Conservation (phyloP, 257 asterid genomes). For the Lycium barbarum region DNA sequence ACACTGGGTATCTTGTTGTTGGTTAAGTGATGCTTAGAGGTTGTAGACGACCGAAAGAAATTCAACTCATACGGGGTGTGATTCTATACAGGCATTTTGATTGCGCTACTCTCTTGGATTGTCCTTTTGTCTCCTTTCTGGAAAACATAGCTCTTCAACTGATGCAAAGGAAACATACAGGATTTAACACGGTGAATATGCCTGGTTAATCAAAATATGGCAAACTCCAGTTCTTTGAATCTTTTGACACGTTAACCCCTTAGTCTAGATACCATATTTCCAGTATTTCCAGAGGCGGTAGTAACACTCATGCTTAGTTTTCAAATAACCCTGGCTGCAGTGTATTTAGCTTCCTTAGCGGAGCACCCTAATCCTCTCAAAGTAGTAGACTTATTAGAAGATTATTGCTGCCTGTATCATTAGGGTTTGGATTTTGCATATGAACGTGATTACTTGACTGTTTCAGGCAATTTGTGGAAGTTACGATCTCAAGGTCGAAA, state of each 20-base stretch:
- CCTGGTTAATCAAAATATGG: neutral
- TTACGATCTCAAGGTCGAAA: slow-evolving; percentile 72
- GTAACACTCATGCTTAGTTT: neutral
- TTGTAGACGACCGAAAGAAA: slow-evolving; percentile 4
- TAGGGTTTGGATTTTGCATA: neutral
- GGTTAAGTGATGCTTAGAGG: slow-evolving; percentile 12
- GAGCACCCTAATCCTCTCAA: neutral
- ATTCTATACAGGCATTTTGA: slow-evolving; percentile 20
- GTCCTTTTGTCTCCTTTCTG: slow-evolving; percentile 22
- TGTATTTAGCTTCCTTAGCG: neutral
- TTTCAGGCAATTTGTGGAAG: slow-evolving; percentile 85
- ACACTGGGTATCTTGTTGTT: too few species aligned
- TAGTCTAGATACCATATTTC: neutral
- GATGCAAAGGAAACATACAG: slow-evolving; percentile 17
- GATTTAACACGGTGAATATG: neutral
- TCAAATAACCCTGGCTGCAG: slow-evolving; percentile 11
- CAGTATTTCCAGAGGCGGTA: neutral
- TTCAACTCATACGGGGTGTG: neutral
- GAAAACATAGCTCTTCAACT: slow-evolving; percentile 14
- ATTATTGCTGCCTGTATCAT: neutral
- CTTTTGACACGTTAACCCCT: neutral
- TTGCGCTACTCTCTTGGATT: slow-evolving; percentile 1
- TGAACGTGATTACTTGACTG: slow-evolving; percentile 1
- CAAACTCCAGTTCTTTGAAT: neutral
- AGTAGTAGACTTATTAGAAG: slow-evolving; percentile 1